A percentile compares a stretch with the other conserved stretches of the same genome.
Conservation (phyloP, 192 early-diverging fungal species). For the Linnemannia exigua region DNA sequence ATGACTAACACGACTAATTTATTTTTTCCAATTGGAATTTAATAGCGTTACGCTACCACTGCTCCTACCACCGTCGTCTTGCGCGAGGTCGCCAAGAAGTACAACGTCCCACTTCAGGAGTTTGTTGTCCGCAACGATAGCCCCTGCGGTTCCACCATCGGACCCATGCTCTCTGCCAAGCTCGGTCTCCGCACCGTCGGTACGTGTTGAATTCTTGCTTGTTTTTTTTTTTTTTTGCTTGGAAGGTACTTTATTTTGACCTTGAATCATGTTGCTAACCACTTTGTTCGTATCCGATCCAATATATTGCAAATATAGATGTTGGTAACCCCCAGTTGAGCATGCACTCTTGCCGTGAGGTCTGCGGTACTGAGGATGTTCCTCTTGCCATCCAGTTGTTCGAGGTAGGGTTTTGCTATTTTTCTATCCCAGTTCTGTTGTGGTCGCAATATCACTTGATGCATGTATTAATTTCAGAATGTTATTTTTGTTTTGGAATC, state of each 20-base stretch:
- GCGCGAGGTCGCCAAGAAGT: slow-evolving; percentile 83
- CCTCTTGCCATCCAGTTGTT: slow-evolving; percentile 88
- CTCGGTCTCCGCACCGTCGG: slow-evolving; percentile 95
- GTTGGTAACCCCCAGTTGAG: slow-evolving; percentile 96
- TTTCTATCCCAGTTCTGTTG: neutral
- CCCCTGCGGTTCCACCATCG: slow-evolving; percentile 97
- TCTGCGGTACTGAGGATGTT: slow-evolving; percentile 91
- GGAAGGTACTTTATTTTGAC: neutral
- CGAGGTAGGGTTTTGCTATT: slow-evolving; percentile 60
- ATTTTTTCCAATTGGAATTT: neutral
- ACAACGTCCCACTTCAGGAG: slow-evolving; percentile 88
- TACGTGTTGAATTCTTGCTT: slow-evolving; percentile 48
- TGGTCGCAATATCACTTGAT: neutral
- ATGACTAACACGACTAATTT: neutral
- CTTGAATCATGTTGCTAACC: neutral
- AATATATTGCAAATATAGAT: slow-evolving; percentile 65
- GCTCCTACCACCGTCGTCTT: slow-evolving; percentile 79
- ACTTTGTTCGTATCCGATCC: neutral
- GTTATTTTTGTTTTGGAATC: neutral
- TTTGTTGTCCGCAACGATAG: slow-evolving; percentile 95
- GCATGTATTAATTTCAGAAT: neutral
- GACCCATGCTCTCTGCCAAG: slow-evolving; percentile 95
- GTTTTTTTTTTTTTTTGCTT: neutral
- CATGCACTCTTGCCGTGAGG: slow-evolving; percentile 98
- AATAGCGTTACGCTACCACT: slow-evolving; percentile 81